A percentile compares a stretch with the other conserved stretches of the same genome.
Evolutionary conservation across 257 asterid genomes (phyloP).

Genomic region (Ajuga chamaepitys): DNA sequence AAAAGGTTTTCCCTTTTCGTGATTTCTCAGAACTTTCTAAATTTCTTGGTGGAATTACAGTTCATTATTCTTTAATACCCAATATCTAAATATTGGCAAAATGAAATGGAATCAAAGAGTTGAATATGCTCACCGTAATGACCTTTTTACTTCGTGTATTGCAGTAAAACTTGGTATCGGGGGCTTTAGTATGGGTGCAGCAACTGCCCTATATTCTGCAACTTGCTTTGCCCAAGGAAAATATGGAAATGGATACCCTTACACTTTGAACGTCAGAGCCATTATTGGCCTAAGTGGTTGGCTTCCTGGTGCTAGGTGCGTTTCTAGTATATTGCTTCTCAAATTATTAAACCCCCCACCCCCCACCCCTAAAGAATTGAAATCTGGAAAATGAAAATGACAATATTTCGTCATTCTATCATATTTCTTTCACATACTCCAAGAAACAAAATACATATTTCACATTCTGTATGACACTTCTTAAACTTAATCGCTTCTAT

Average conservation of each 20-base stretch:
- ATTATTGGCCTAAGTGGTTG: slow-evolving; percentile 89
- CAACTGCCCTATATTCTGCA: slow-evolving; percentile 84
- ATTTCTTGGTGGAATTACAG: neutral
- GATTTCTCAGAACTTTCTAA: neutral
- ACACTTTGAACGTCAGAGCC: slow-evolving; percentile 66
- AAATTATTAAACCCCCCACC: neutral
- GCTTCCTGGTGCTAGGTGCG: slow-evolving; percentile 93
- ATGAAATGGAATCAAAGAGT: neutral
- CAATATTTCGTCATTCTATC: neutral
- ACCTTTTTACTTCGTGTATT: neutral
- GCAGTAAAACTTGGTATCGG: slow-evolving; percentile 94
- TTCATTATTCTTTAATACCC: neutral
- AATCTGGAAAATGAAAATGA: neutral
- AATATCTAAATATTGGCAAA: neutral
- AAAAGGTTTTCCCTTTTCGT: neutral
- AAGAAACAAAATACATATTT: too few species aligned
- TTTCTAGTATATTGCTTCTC: slow-evolving; percentile 7
- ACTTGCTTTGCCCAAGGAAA: slow-evolving; percentile 84
- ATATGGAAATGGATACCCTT: slow-evolving; percentile 75
- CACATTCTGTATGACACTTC: too few species aligned
- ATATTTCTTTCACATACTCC: too few species aligned
- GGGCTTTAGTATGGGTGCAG: slow-evolving; percentile 99
- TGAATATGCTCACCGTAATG: neutral
- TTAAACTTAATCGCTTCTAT: too few species aligned
- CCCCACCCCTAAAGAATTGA: neutral